Evolutionary conservation across 352 stramenopile genomes (phyloP).

Genomic region (Blastocystis sp.): DNA sequence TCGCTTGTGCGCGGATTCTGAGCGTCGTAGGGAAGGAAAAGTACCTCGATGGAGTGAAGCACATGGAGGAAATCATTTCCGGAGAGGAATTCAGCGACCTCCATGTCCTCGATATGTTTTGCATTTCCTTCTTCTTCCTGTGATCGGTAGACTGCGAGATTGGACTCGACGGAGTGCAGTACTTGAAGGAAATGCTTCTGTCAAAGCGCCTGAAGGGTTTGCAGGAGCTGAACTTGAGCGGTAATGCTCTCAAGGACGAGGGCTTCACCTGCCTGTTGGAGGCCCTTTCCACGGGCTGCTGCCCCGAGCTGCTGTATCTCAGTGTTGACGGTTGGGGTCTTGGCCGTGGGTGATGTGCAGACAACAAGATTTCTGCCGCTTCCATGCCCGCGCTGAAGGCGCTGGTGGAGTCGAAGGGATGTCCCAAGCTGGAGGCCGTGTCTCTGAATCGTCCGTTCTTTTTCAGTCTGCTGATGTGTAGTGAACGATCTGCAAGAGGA

Average conservation of each 20-base stretch:
- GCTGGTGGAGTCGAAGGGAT: background rate
- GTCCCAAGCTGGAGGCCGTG: slow-evolving; percentile 17
- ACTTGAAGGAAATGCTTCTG: slow-evolving; percentile 23
- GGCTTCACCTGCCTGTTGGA: slow-evolving; percentile 12
- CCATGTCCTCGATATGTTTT: slow-evolving; percentile 64
- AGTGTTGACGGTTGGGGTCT: slow-evolving; percentile 18
- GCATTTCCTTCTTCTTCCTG: background rate
- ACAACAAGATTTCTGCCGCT: slow-evolving; percentile 25
- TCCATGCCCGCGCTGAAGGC: background rate
- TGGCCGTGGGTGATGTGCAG: background rate
- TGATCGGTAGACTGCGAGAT: slow-evolving; percentile 52
- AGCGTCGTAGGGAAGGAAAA: slow-evolving; percentile 43
- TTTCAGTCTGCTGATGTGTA: background rate
- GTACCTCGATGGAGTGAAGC: slow-evolving; percentile 54
- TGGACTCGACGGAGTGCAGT: slow-evolving; percentile 55
- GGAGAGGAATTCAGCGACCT: slow-evolving; percentile 43
- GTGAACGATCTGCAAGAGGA: slow-evolving; percentile 53
- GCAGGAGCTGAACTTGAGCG: slow-evolving; percentile 45
- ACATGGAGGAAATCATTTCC: slow-evolving; percentile 47
- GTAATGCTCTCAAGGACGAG: slow-evolving; percentile 56
- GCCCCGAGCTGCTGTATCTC: slow-evolving; percentile 27
- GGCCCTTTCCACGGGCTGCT: background rate
- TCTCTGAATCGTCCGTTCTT: slow-evolving; percentile 18
- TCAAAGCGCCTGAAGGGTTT: slow-evolving; percentile 21
- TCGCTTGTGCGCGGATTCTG: background rate